Percentiles rank a stretch among this genome's conserved stretches.
Evolutionary conservation across 2,329 filamentous ascomycete genomes (phyloP).

Genomic region (Coniosporium tulheliwenetii): DNA sequence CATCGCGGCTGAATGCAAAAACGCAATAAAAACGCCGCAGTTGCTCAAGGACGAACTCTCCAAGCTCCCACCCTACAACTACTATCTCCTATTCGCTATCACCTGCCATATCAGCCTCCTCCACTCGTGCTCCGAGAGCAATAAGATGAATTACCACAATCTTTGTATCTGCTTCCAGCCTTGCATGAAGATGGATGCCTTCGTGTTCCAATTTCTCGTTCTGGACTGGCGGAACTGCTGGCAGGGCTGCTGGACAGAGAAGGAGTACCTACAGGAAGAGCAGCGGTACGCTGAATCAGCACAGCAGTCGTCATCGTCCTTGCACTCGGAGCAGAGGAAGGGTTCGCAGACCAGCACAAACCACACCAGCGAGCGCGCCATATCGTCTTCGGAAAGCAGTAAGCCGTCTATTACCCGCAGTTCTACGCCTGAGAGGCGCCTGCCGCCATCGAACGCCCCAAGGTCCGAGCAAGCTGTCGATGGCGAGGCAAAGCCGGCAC

Average conservation of each 20-base stretch:
- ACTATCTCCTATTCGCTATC: constrained; percentile 93
- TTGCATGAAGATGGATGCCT: constrained; percentile 89
- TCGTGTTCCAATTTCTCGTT: constrained; percentile 89
- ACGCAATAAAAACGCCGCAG: constrained; percentile 67
- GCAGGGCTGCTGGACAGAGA: constrained; percentile 89
- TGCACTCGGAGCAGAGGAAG: too few relatives aligned
- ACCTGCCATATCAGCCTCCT: constrained; percentile 89
- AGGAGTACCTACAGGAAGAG: constrained; percentile 58
- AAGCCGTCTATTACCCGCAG: too few relatives aligned
- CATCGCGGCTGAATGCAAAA: constrained; percentile 64
- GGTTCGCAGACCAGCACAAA: too few relatives aligned
- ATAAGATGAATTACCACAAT: constrained; percentile 97
- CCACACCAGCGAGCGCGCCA: too few relatives aligned
- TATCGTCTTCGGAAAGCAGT: too few relatives aligned
- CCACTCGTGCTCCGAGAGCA: constrained; percentile 81
- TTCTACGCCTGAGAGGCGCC: too few relatives aligned
- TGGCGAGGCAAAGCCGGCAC: too few relatives aligned
- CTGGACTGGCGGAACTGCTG: constrained; percentile 94
- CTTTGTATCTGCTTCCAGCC: constrained; percentile 95
- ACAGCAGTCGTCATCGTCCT: too few relatives aligned
- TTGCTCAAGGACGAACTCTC: constrained; percentile 82
- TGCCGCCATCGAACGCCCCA: too few relatives aligned
- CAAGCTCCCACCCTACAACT: constrained; percentile 89
- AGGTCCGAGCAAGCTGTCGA: too few relatives aligned
- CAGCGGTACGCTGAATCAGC: constrained; percentile 19